Base-by-base conservation (phyloP, 2,329 filamentous ascomycete species). In the Tolypocladium cylindrosporum region DNA sequence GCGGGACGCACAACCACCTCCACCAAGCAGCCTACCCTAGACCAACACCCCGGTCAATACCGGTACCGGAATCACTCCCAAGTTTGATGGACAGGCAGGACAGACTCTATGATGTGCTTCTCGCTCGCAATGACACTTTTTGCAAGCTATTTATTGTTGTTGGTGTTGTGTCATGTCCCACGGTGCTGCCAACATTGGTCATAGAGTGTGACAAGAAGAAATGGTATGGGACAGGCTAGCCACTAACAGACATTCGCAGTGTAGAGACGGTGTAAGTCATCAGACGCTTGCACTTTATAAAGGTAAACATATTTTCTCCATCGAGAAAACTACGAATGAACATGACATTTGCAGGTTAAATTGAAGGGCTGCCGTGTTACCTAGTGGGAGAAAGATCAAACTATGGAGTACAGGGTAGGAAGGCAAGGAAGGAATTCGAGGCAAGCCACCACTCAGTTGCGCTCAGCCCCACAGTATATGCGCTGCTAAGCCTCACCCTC, bases 1-100 rank as follows among this genome's bases (percentile, higher is more conserved):
- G 62, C 64, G 61, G 64, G 61, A 67, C 67, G 68, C 67, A 68
- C 36, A 36, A 51, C 48, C 45, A 50, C 45, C 9, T 19, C 48
- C n/a, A 6, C 27, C 7, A 16, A 34, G 7, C 2, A 34, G 45
- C 45, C 45, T 34, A 51, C 48, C 48, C 16, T 51, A 34, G 31
- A 27, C 45, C 24, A 8, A 14, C 24, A 3, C 24, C 1, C 24
- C 24, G 24, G 24, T 27, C 24, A 27, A 1, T 27, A 4, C 24
- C 24, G 2, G 24, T 27, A 4, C 24, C 24, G 24, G 24, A 27
- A 27, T 27, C 24, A 27, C 24, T 27, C 24, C 24, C 3, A 27
- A 3, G 24, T 27, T 27, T 27, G 24, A 27, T 2, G 24, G 24
- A 4, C 24, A 27, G 24, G 24, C 24, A 27, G 24, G 24, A 9